A percentile compares a stretch with the other conserved stretches of the same genome.
Conservation (phyloP, 371 early-diverging fungal genomes). For the Rhizopus sp. region DNA sequence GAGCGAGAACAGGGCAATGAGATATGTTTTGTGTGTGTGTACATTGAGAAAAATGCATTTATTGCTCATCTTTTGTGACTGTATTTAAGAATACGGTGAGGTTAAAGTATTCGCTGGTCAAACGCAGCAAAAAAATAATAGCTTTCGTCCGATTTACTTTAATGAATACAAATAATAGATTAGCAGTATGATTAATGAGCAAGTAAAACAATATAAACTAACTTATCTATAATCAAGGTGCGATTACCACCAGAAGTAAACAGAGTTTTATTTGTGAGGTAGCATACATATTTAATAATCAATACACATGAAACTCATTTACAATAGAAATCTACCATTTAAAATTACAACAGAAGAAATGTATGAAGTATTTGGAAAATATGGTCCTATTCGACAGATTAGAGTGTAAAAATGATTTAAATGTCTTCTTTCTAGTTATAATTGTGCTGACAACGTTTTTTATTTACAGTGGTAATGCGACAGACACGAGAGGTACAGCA, state of each 20-base stretch:
- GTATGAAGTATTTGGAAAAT: conserved; percentile 97
- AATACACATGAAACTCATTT: background rate
- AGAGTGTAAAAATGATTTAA: conserved; percentile 59
- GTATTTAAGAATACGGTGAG: too few relatives aligned
- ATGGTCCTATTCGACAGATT: conserved; percentile 95
- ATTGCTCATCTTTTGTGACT: too few relatives aligned
- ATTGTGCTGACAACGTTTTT: background rate
- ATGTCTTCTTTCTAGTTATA: background rate
- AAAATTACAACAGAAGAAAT: conserved; percentile 94
- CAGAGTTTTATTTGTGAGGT: conserved; percentile 86
- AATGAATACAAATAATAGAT: background rate
- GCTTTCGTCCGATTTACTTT: too few relatives aligned
- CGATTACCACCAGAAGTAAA: conserved; percentile 94
- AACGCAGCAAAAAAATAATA: too few relatives aligned
- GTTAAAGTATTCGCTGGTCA: too few relatives aligned
- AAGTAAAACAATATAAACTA: background rate
- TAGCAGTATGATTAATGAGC: background rate
- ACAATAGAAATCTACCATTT: conserved; percentile 85
- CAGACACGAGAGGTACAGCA: conserved; percentile 92
- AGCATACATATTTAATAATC: conserved; percentile 14
- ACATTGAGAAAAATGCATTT: too few relatives aligned
- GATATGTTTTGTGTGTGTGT: too few relatives aligned
- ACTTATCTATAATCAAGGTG: conserved; percentile 40
- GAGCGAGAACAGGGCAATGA: too few relatives aligned
- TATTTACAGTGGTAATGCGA: conserved; percentile 70